These are phyloP conservation scores for Coniosporium uncinatum DNA, from an alignment of 2,329 filamentous ascomycete species.

Conservation along the genomic window DNA sequence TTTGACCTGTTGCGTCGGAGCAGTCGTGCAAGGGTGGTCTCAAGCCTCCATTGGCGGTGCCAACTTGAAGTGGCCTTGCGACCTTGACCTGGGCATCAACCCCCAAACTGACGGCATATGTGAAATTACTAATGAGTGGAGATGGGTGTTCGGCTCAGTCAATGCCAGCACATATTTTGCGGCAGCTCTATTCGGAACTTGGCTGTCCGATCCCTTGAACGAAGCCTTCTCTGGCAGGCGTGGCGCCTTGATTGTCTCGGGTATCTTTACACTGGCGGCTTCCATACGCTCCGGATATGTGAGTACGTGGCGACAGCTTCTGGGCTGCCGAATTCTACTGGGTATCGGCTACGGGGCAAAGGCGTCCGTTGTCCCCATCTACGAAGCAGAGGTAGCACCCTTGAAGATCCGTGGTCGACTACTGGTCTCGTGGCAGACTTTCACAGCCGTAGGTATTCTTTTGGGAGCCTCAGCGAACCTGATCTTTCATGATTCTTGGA, in stretches of 20 bases:
- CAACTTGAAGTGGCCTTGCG: neutral
- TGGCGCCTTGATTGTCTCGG: neutral
- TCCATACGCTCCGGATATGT: neutral
- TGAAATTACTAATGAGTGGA: neutral
- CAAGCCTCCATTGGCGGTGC: neutral
- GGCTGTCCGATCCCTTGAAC: neutral
- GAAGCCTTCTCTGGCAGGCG: neutral
- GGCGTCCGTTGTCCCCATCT: constrained; percentile 1
- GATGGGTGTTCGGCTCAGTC: neutral
- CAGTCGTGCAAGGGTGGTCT: neutral
- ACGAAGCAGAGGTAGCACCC: neutral
- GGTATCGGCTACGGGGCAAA: neutral
- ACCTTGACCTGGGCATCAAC: neutral
- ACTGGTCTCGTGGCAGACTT: constrained; percentile 23
- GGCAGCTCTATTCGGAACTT: neutral
- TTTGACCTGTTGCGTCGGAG: neutral
- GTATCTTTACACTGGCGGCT: neutral
- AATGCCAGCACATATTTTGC: neutral
- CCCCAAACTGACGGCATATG: neutral
- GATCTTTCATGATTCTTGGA: constrained; percentile 15
- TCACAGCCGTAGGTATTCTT: constrained; percentile 21
- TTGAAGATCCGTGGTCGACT: constrained; percentile 9
- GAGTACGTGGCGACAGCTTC: neutral
- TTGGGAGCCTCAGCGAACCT: constrained; percentile 19
- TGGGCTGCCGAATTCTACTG: neutral